These are phyloP conservation scores for Ballota nigra DNA, from an alignment of 257 asterid genomes.

Conservation along the genomic window DNA sequence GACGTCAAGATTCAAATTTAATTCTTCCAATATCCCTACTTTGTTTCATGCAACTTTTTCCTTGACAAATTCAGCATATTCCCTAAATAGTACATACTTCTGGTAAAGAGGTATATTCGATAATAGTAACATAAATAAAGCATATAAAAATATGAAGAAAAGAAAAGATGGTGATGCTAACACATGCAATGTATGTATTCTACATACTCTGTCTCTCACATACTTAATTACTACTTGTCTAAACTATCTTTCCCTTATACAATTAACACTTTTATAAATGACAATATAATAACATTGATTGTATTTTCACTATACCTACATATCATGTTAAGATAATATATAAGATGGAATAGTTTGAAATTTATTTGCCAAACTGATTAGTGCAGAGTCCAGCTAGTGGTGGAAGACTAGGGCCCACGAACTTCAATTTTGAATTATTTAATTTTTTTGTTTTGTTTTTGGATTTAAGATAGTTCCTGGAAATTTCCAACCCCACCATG, in stretches of 20 bases:
- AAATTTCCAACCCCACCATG: not conserved
- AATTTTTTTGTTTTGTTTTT: not conserved
- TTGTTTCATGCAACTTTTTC: not conserved
- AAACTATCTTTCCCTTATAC: too few relatives aligned
- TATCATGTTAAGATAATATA: too few relatives aligned
- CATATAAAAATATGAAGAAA: not conserved
- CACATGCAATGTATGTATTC: not conserved
- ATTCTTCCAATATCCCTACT: too few relatives aligned
- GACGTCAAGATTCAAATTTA: too few relatives aligned
- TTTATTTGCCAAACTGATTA: not conserved
- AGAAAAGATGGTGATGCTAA: not conserved
- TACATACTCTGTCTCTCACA: too few relatives aligned
- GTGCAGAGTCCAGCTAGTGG: not conserved
- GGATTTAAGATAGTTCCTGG: not conserved
- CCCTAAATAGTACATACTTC: not conserved
- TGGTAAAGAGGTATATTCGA: not conserved
- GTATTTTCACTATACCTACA: too few relatives aligned
- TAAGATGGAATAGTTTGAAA: too few relatives aligned
- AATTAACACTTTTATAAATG: too few relatives aligned
- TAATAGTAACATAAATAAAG: not conserved
- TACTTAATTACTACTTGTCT: not conserved
- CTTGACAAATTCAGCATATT: conserved; percentile 20
- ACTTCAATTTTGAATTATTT: not conserved
- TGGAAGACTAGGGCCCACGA: not conserved
- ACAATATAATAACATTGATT: too few relatives aligned